Evolutionary conservation across 441 rosid genomes (phyloP).

Genomic region (California macrophylla): DNA sequence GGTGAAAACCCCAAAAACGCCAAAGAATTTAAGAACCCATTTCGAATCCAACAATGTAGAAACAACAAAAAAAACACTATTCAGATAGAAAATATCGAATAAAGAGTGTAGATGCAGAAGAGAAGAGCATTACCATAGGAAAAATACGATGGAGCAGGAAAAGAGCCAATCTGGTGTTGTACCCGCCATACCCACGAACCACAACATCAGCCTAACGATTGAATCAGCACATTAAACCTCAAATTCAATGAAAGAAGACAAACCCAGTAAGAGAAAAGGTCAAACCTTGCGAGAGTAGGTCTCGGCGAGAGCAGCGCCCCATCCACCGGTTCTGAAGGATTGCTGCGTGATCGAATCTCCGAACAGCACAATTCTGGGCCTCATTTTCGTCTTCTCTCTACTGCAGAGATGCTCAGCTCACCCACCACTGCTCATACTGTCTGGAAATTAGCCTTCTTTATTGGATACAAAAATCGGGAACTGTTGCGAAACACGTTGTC

Average conservation of each 20-base stretch:
- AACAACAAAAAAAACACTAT: neutral
- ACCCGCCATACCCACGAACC: slow-evolving; percentile 89
- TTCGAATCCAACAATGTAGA: neutral
- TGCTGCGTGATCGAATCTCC: slow-evolving; percentile 82
- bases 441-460: neutral
- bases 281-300: slow-evolving; percentile 72
- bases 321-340: slow-evolving; percentile 67
- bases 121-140: slow-evolving; percentile 50
- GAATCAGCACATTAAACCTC: neutral
- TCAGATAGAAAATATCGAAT: neutral
- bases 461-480: too few species aligned
- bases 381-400: slow-evolving; percentile 28
- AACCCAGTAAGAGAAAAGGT: neutral
- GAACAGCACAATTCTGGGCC: slow-evolving; percentile 66
- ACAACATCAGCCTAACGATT: slow-evolving; percentile 49
- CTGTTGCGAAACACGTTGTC: neutral
- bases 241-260: neutral
- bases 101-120: slow-evolving; percentile 3
- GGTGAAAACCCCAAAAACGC: neutral
- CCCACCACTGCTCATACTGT: neutral
- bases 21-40: neutral
- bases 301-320: slow-evolving; percentile 81
- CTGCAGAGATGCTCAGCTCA: neutral
- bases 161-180: slow-evolving; percentile 90
- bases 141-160: slow-evolving; percentile 69